A percentile compares a stretch with the other conserved stretches of the same genome.
These are phyloP conservation scores for Colletotrichum sp. DNA, from an alignment of 2,329 filamentous ascomycete species.

Conservation along the genomic window DNA sequence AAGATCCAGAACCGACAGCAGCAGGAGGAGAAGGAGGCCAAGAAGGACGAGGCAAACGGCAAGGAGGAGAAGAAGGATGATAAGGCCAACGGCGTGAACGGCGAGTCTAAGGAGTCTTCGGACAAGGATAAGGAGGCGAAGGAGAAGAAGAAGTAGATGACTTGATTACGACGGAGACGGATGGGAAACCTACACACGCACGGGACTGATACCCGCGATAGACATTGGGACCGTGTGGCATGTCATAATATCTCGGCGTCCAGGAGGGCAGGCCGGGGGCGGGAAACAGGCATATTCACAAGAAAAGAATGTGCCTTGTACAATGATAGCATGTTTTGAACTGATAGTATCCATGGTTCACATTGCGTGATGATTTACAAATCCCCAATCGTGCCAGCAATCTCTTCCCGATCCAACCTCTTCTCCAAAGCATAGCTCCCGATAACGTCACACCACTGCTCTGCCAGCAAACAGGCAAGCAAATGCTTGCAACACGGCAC, in stretches of 20 bases:
- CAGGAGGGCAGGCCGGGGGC: slow-evolving; percentile 7
- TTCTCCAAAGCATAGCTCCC: slow-evolving; percentile 60
- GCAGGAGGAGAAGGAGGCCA: slow-evolving; percentile 92
- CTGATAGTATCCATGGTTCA: not conserved
- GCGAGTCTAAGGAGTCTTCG: slow-evolving; percentile 52
- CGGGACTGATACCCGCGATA: slow-evolving; percentile 20
- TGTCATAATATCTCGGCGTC: slow-evolving; percentile 23
- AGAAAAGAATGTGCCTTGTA: slow-evolving; percentile 20
- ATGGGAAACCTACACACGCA: not conserved
- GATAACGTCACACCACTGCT: slow-evolving; percentile 66
- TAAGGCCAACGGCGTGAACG: slow-evolving; percentile 41
- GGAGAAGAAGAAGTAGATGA: slow-evolving; percentile 52
- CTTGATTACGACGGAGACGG: not conserved
- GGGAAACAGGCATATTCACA: slow-evolving; percentile 10
- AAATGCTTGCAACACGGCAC: slow-evolving; percentile 85
- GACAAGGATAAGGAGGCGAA: slow-evolving; percentile 56
- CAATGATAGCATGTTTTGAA: slow-evolving; percentile 20
- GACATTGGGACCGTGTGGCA: slow-evolving; percentile 15
- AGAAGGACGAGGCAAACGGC: slow-evolving; percentile 72
- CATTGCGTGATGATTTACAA: slow-evolving; percentile 26
- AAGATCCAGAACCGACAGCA: slow-evolving; percentile 99
- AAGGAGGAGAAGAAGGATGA: slow-evolving; percentile 65
- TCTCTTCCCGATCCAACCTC: slow-evolving; percentile 65
- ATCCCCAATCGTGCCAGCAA: slow-evolving; percentile 71
- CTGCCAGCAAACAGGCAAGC: slow-evolving; percentile 79